A percentile compares a stretch with the other conserved stretches of the same genome.
Evolutionary conservation across 495 filamentous ascomycete species (phyloP).

Genomic region (Podospora comata): DNA sequence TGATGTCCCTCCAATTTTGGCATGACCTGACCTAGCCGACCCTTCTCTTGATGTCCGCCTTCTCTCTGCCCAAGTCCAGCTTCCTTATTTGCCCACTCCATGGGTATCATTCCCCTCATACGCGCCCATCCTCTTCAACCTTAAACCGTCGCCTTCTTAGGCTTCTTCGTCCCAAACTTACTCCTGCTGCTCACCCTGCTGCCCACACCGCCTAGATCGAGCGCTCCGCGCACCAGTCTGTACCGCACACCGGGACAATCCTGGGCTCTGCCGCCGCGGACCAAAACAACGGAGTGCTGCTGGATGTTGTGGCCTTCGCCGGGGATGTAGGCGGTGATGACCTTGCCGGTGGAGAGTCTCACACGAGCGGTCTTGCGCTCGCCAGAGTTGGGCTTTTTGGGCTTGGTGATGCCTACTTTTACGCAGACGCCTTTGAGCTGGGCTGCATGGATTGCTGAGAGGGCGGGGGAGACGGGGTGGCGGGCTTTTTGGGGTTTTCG

Average conservation of each 20-base stretch:
- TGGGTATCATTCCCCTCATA: background rate
- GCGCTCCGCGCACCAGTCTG: constrained; percentile 81
- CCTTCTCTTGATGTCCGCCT: background rate
- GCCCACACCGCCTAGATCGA: constrained; percentile 93
- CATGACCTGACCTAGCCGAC: background rate
- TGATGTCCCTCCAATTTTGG: background rate
- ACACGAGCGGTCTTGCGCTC: constrained; percentile 90
- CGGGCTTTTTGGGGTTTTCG: constrained; percentile 72
- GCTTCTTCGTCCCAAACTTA: constrained; percentile 99
- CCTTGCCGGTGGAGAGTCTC: constrained; percentile 77
- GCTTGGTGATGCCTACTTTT: constrained; percentile 85
- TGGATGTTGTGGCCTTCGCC: constrained; percentile 98
- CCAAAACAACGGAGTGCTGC: constrained; percentile 95
- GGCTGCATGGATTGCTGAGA: constrained; percentile 63
- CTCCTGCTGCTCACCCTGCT: constrained; percentile 78
- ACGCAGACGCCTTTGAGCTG: constrained; percentile 93
- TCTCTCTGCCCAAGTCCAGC: background rate
- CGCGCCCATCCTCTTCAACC: constrained; percentile 17
- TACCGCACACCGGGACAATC: constrained; percentile 99
- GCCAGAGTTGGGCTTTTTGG: constrained; percentile 98
- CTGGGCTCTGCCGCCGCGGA: constrained; percentile 84
- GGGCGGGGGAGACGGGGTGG: constrained; percentile 79
- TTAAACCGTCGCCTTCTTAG: constrained; percentile 63
- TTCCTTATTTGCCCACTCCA: background rate
- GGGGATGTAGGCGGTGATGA: constrained; percentile 88